Percentiles rank a stretch among this genome's conserved stretches.
phyloP scores from a whole-genome alignment of 768 basidiomycete genomes.

The Kondoa malvinella region DNA sequence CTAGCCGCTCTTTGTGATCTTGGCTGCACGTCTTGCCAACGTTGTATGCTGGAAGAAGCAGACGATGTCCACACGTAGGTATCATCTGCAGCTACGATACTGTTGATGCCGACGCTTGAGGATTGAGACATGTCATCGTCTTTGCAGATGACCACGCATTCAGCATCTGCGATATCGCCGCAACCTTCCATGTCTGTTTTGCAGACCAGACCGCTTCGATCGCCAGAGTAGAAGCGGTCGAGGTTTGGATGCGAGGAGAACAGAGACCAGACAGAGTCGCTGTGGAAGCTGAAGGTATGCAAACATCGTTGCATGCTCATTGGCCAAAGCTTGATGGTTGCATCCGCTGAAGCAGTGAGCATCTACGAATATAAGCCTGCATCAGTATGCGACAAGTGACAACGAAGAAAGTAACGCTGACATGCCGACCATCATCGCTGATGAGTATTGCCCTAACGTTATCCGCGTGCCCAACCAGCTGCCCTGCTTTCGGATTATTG shows the following conservation, averaged over 20 bases:
- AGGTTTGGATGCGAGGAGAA: constrained; percentile 72
- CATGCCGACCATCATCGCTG: constrained; percentile 82
- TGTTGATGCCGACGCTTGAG: constrained; percentile 48
- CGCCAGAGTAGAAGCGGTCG: constrained; percentile 83
- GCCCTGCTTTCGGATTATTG: constrained; percentile 54
- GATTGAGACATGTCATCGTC: constrained; percentile 39
- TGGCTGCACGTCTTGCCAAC: constrained; percentile 57
- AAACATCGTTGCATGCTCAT: constrained; percentile 66
- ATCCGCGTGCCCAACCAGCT: constrained; percentile 91
- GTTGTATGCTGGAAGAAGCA: constrained; percentile 57
- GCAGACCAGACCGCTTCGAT: constrained; percentile 73
- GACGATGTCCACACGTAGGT: constrained; percentile 77
- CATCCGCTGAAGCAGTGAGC: constrained; percentile 28
- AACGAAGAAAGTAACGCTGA: constrained; percentile 38
- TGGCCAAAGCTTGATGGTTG: constrained; percentile 90
- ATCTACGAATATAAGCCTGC: constrained; percentile 10
- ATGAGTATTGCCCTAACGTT: constrained; percentile 81
- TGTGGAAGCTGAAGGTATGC: constrained; percentile 90
- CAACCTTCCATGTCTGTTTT: constrained; percentile 77
- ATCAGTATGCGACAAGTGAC: constrained; percentile 70
- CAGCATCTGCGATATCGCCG: constrained; percentile 65
- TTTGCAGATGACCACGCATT: constrained; percentile 62
- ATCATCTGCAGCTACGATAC: constrained; percentile 67
- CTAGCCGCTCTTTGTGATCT: background rate
- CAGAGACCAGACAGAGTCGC: constrained; percentile 76